phyloP scores from a whole-genome alignment of 2,329 filamentous ascomycete genomes.

The Elsinoe arachidis region DNA sequence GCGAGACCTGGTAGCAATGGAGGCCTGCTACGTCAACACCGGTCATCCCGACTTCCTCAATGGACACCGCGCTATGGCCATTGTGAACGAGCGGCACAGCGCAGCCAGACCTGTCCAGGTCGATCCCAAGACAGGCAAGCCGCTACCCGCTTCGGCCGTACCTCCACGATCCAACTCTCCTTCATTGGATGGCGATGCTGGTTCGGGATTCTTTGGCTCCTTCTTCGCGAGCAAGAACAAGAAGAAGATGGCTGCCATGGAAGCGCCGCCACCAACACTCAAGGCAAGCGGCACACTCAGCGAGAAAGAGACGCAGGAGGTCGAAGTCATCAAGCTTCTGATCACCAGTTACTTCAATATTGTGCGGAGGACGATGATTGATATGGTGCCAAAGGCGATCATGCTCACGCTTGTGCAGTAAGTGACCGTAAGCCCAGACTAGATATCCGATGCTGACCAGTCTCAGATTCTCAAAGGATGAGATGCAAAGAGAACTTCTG shows the following conservation, averaged over 20 bases:
- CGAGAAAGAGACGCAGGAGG: constrained; percentile 89
- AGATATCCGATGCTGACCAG: constrained; percentile 5
- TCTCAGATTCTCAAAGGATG: constrained; percentile 80
- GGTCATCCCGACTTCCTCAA: constrained; percentile 97
- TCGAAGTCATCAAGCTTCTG: constrained; percentile 96
- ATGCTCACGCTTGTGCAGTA: constrained; percentile 96
- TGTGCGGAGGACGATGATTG: constrained; percentile 95
- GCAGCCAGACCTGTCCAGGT: constrained; percentile 81
- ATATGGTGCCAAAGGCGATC: constrained; percentile 99
- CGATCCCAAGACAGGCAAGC: constrained; percentile 97
- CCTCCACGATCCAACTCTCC: constrained; percentile 71
- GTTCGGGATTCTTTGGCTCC: constrained; percentile 82
- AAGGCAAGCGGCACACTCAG: constrained; percentile 91
- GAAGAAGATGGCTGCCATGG: constrained; percentile 99
- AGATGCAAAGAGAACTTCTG: constrained; percentile 94
- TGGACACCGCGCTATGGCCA: constrained; percentile 93
- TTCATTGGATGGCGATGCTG: constrained; percentile 45
- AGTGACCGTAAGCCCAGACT: constrained; percentile 34
- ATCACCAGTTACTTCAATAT: constrained; percentile 98
- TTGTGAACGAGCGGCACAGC: constrained; percentile 87
- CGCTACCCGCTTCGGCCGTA: constrained; percentile 55
- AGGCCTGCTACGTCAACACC: constrained; percentile 95
- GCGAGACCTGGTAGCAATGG: constrained; percentile 86
- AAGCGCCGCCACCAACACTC: constrained; percentile 80
- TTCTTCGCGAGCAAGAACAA: constrained; percentile 99